Base-by-base conservation (phyloP, 2,329 filamentous ascomycete genomes). In the Trichoderma sp. region DNA sequence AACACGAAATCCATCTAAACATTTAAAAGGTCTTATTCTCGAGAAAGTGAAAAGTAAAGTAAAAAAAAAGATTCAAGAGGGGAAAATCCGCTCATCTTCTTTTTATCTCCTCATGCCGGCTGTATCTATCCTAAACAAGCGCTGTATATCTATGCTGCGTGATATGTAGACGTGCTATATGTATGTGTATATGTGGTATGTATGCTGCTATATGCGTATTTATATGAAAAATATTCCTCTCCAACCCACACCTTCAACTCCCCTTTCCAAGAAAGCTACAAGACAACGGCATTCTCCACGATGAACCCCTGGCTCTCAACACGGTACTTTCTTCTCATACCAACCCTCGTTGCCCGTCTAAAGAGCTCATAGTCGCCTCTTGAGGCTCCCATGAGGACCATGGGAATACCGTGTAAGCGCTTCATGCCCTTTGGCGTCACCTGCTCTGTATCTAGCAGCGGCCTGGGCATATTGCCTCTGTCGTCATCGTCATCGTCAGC, bases 311-410 rank as follows among this genome's bases (percentile, higher is more conserved):
- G 90, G 71, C 93, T 96, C 76, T 91, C 88, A 54, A 97, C 89
- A 75, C 88, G 88, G 79, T 94, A 97, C 74, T 92, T 84, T 77
- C 94, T 86, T 75, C 91, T 87, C 70, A 97, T 81, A 0, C 93
- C 94, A 2, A 97, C 79, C 4, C 88, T 89, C 66, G 83, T 84
- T n/a, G 91, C 89, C 55, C 82, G 81, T 52, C 80, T 83, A 37
- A 97, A 82, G 68, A 89, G 79, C 32, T 85, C 84, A 73, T 93
- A 91, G 39, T 80, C 78, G 14, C 78, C 79, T 51, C 89, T 84
- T 0, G 90, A 90, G 0, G 92, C 93, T 0, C 88, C 88, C 24
- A 97, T 87, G 87, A 98, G 92, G 49, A 97, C 85, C 87, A 97
- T 89, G 14, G 92, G 88, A 46, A 98, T 90, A 2, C 90, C 90